Evolutionary conservation across 2,329 filamentous ascomycete species (phyloP).

Genomic region (Aspergillus costaricaensis): DNA sequence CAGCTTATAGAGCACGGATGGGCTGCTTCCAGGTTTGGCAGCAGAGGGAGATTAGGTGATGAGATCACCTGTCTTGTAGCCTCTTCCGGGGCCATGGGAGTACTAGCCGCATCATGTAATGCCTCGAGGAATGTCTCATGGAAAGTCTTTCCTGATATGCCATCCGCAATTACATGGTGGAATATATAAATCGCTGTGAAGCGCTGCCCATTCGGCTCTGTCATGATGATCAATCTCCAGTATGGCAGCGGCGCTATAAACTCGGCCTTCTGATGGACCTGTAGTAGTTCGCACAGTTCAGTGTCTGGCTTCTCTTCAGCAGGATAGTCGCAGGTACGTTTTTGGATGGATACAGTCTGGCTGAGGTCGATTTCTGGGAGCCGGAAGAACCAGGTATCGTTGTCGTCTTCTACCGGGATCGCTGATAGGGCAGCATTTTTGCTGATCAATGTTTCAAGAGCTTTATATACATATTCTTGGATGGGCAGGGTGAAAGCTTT

Average conservation of each 20-base stretch:
- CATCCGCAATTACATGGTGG: constrained; percentile 53
- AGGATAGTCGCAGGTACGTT: constrained; percentile 21
- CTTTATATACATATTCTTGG: constrained; percentile 40
- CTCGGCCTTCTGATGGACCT: constrained; percentile 45
- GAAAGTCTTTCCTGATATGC: constrained; percentile 48
- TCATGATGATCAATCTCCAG: constrained; percentile 49
- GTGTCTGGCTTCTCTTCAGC: constrained; percentile 33
- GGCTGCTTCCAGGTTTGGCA: constrained; percentile 45
- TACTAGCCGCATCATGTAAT: constrained; percentile 26
- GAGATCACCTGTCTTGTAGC: constrained; percentile 22
- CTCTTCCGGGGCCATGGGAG: constrained; percentile 15
- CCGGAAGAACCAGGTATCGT: constrained; percentile 47
- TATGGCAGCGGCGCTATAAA: constrained; percentile 43
- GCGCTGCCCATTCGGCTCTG: constrained; percentile 20
- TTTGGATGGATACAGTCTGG: constrained; percentile 39
- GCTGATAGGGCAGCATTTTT: constrained; percentile 49
- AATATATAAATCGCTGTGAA: constrained; percentile 51
- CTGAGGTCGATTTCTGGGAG: constrained; percentile 47
- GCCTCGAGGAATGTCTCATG: constrained; percentile 46
- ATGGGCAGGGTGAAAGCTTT: constrained; percentile 24
- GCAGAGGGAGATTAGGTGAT: constrained; percentile 33
- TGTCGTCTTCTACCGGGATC: constrained; percentile 43
- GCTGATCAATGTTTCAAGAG: constrained; percentile 39
- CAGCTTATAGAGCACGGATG: constrained; percentile 44
- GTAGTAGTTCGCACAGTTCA: constrained; percentile 45